Base-by-base conservation (phyloP, 768 basidiomycete genomes). In the Russula ochroleuca region DNA sequence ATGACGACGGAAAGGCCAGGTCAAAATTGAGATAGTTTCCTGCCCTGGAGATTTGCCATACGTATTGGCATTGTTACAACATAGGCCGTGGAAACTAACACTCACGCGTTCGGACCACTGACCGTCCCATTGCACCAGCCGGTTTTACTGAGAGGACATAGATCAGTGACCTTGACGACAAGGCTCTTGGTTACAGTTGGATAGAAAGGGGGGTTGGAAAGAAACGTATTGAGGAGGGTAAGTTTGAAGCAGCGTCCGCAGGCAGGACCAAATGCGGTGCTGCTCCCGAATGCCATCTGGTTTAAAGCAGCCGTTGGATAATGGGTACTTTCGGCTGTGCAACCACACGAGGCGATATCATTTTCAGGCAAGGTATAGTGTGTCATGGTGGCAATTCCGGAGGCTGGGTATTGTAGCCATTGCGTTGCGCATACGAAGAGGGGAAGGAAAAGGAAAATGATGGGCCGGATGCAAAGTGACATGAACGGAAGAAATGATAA, bases 171-270 rank as follows among this genome's bases (percentile, higher is more conserved):
- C 74, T 94, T 94, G 56, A 93, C 76, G 25, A 89, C 81, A 15
- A 92, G 75, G 45, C 81, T 85, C 59, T 84, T 87, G 11, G 79
- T 76, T 33, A 76, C 75, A 33, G 80, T 69, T 2, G 90, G 90
- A 68, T 82, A 81, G 73, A 88, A 94, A 0, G 84, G 88, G 9
- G 90, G 90, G 47, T 80, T 76, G 0, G 85, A 78, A 21, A 79
- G 76, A 69, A 86, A 85, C 5, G 89, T 84, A 68, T 90, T 84
- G 49, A 90, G 68, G 28, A 93, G 78, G 0, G 88, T 88, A 62
- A 93, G 74, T 55, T 86, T 85, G 74, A 93, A 92, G 79, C 91
- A 93, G 58, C 79, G 80, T 31, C 91, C 91, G 70, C 89, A 92
- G 3, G 79, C 81, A 38, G 88, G 86, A 15, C 90, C 85, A 69